These are phyloP conservation scores for Prunus yedoensis DNA, from an alignment of 331 rosid genomes.

Conservation along the genomic window DNA sequence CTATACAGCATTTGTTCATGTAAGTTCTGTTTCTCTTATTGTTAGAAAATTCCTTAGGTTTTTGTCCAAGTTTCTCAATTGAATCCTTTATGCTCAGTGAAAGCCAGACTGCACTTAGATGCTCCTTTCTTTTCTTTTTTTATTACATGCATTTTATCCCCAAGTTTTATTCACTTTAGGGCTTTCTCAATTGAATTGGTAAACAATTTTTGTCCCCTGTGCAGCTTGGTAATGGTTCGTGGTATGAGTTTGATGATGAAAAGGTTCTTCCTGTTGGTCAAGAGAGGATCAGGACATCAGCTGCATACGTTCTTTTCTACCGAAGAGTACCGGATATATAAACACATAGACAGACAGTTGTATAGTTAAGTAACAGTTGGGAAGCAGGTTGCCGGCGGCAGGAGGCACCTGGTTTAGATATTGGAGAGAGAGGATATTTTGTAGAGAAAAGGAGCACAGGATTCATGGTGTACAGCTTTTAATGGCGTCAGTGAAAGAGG, in stretches of 20 bases:
- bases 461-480: slow-evolving; percentile 18
- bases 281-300: slow-evolving; percentile 56
- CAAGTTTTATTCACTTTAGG: not conserved
- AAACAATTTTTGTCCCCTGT: slow-evolving; percentile 8
- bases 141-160: not conserved
- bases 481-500: slow-evolving; percentile 1
- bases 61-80: not conserved
- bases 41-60: not conserved
- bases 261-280: slow-evolving; percentile 45
- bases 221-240: slow-evolving; percentile 56
- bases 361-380: slow-evolving; percentile 15
- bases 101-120: not conserved
- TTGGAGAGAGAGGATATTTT: not conserved
- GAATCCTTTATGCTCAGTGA: not conserved
- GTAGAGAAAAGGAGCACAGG: slow-evolving; percentile 10
- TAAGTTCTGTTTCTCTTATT: slow-evolving; percentile 39
- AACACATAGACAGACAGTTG: slow-evolving; percentile 22
- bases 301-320: slow-evolving; percentile 92
- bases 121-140: not conserved
- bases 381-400: not conserved
- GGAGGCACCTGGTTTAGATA: slow-evolving; percentile 1
- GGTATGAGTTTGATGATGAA: slow-evolving; percentile 85
- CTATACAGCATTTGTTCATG: slow-evolving; percentile 76
- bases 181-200: not conserved
- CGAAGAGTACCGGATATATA: slow-evolving; percentile 48